phyloP scores from a whole-genome alignment of 202 grass and related monocot species.

The Zizania palustris region DNA sequence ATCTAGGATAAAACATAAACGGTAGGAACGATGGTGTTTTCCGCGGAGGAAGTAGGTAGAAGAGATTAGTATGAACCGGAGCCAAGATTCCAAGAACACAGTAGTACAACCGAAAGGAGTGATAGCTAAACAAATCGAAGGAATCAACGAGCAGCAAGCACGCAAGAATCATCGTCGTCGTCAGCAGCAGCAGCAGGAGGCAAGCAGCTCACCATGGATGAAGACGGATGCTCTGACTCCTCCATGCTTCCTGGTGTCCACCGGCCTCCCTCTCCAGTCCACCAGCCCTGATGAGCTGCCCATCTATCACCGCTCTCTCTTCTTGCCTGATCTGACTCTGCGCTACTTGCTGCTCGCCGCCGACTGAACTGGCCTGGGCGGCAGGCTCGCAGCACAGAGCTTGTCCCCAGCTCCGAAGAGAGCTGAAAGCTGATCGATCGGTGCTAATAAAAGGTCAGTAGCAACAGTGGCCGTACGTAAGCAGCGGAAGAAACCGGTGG shows the following conservation, averaged over 20 bases:
- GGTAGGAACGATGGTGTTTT: too few species aligned
- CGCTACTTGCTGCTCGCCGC: not conserved
- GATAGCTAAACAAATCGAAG: too few species aligned
- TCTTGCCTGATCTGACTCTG: not conserved
- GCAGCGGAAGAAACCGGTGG: not conserved
- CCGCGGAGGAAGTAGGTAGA: too few species aligned
- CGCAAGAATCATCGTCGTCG: too few species aligned
- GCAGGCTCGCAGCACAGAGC: not conserved
- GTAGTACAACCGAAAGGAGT: too few species aligned
- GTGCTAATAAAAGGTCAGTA: not conserved
- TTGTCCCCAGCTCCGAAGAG: not conserved
- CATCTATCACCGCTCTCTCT: constrained; percentile 23
- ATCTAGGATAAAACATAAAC: too few species aligned
- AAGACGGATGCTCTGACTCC: constrained; percentile 52
- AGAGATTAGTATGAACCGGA: too few species aligned
- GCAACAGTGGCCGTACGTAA: not conserved
- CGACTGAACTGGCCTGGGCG: not conserved
- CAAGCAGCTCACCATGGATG: constrained; percentile 43
- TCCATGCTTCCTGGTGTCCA: constrained; percentile 50
- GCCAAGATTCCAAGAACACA: too few species aligned
- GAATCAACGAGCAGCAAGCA: too few species aligned
- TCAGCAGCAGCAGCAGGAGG: too few species aligned
- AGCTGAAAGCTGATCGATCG: not conserved
- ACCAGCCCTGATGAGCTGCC: constrained; percentile 34
- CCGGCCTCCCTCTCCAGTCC: constrained; percentile 52